These are phyloP conservation scores for Hypoxylon fragiforme DNA, from an alignment of 495 filamentous ascomycete species.

Conservation along the genomic window DNA sequence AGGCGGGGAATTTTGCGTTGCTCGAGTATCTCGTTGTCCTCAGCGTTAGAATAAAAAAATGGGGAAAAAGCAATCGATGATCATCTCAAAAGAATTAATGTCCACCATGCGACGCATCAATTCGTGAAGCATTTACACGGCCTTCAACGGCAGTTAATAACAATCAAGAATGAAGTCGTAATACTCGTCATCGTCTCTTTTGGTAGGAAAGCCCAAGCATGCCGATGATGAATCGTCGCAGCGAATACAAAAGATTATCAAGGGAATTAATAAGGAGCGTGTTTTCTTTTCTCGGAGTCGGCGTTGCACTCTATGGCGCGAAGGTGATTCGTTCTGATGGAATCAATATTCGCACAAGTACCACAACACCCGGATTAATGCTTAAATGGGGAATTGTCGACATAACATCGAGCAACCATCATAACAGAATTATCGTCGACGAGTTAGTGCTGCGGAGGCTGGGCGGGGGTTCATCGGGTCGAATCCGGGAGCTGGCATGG, in stretches of 20 bases:
- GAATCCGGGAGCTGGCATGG: conserved; percentile 50
- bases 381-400: conserved; percentile 4
- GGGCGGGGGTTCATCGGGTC: conserved; percentile 52
- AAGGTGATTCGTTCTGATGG: conserved; percentile 15
- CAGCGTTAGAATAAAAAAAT: conserved; percentile 26
- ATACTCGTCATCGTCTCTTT: conserved; percentile 46
- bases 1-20: conserved; percentile 32
- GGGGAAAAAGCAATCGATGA: conserved; percentile 23
- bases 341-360: conserved; percentile 37
- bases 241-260: conserved; percentile 41
- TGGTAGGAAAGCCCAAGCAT: conserved; percentile 33
- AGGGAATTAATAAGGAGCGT: conserved; percentile 33
- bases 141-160: conserved; percentile 39
- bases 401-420: conserved; percentile 1
- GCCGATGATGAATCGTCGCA: conserved; percentile 39
- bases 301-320: conserved; percentile 21
- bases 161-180: conserved; percentile 45
- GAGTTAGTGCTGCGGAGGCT: conserved; percentile 46
- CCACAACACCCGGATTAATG: conserved; percentile 28
- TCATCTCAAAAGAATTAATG: conserved; percentile 37
- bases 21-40: conserved; percentile 36
- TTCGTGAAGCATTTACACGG: conserved; percentile 42
- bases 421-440: conserved; percentile 36
- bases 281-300: conserved; percentile 14
- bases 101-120: conserved; percentile 40